Evolutionary conservation across 1,284 basidiomycete genomes (phyloP).

Genomic region (Pascua guehoae): DNA sequence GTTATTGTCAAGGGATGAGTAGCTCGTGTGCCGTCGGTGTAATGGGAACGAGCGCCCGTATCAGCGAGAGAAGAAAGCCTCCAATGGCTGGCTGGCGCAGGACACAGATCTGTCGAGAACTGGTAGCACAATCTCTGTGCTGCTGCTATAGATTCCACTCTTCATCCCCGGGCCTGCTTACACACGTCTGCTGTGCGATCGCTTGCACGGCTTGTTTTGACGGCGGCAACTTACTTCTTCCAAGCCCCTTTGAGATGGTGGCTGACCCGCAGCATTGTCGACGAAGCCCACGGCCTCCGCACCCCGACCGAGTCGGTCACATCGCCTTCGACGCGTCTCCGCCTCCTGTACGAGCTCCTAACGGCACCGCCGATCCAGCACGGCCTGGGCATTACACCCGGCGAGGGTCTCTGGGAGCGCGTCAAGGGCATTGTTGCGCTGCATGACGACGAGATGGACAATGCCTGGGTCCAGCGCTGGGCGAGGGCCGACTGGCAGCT

Average conservation of each 20-base stretch:
- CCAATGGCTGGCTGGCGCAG: too few relatives aligned
- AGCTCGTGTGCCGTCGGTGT: too few relatives aligned
- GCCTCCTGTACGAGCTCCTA: conserved; percentile 73
- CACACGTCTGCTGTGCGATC: neutral
- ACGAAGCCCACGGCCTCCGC: conserved; percentile 53
- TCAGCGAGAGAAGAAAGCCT: too few relatives aligned
- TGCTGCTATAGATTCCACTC: too few relatives aligned
- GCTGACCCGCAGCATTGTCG: conserved; percentile 20
- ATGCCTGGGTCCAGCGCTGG: conserved; percentile 43
- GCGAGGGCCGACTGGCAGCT: conserved; percentile 53
- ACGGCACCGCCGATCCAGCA: conserved; percentile 66
- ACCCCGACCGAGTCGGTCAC: conserved; percentile 60
- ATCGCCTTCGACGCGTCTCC: conserved; percentile 57
- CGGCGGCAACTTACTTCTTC: too few relatives aligned
- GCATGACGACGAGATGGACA: conserved; percentile 68
- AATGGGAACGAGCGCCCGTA: too few relatives aligned
- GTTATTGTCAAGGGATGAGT: too few relatives aligned
- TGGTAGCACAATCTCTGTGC: too few relatives aligned
- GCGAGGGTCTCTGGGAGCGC: conserved; percentile 66
- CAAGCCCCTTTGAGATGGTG: too few relatives aligned
- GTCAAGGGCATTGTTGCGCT: conserved; percentile 74
- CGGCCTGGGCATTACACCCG: conserved; percentile 73
- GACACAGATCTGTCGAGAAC: too few relatives aligned
- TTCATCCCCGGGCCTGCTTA: too few relatives aligned
- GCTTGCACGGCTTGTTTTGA: neutral